These are phyloP conservation scores for Gossypium gossypioides DNA, from an alignment of 441 rosid species.

Conservation along the genomic window DNA sequence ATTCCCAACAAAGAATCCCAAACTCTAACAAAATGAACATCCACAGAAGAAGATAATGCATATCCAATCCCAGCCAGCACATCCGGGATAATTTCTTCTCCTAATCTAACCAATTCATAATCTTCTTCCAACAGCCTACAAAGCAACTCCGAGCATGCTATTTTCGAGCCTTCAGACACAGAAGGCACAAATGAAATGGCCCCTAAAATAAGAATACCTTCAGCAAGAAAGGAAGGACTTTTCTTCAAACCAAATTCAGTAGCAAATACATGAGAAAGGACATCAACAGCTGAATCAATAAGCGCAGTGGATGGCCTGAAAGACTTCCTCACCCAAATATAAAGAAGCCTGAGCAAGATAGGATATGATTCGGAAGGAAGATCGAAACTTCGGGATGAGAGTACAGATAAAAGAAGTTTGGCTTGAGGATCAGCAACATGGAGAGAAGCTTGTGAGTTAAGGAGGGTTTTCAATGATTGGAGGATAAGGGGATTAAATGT, in stretches of 20 bases:
- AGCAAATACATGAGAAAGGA: constrained; percentile 31
- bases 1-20: constrained; percentile 48
- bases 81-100: constrained; percentile 32
- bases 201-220: constrained; percentile 57
- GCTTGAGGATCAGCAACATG: constrained; percentile 92
- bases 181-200: constrained; percentile 52
- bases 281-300: constrained; percentile 54
- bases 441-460: constrained; percentile 52
- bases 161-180: constrained; percentile 43
- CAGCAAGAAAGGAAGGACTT: constrained; percentile 43
- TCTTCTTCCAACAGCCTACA: constrained; percentile 53
- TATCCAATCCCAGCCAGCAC: constrained; percentile 85
- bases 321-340: constrained; percentile 81
- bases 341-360: constrained; percentile 56
- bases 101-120: constrained; percentile 27
- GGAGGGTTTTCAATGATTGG: constrained; percentile 55
- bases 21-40: constrained; percentile 34
- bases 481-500: constrained; percentile 44
- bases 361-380: constrained; percentile 50
- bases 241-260: constrained; percentile 24
- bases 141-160: constrained; percentile 46
- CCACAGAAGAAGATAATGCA: constrained; percentile 52
- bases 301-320: constrained; percentile 48
- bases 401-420: constrained; percentile 60
- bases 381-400: constrained; percentile 34